These are phyloP conservation scores for Pharus latifolius DNA, from an alignment of 176 grass and related monocot genomes.

Conservation along the genomic window DNA sequence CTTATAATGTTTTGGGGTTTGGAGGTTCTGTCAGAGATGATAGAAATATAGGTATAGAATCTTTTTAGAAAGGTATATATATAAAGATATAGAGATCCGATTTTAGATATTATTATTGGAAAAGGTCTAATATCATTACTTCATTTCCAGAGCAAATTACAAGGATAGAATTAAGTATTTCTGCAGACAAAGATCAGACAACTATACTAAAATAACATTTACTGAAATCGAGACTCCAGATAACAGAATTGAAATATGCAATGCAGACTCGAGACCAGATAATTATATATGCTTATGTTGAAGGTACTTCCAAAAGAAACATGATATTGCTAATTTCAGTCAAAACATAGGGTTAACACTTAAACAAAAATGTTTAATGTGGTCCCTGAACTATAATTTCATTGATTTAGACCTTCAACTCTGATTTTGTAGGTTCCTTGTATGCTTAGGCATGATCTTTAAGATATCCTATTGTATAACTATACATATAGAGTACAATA, in stretches of 20 bases:
- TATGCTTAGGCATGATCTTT: no score
- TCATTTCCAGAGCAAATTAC: constrained; percentile 4
- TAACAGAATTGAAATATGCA: background rate
- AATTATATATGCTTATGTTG: background rate
- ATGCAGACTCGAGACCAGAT: background rate
- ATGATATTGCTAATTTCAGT: background rate
- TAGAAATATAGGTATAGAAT: no score
- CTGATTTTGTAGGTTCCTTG: no score
- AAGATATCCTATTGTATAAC: no score
- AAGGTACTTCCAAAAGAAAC: background rate
- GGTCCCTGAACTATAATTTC: background rate
- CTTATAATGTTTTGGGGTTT: no score
- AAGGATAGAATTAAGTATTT: background rate
- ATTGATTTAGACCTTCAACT: background rate
- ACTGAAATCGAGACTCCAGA: background rate
- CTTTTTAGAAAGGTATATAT: no score
- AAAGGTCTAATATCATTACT: no score
- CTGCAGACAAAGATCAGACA: background rate
- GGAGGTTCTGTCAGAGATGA: no score
- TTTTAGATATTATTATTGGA: no score
- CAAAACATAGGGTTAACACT: background rate
- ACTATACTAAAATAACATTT: background rate
- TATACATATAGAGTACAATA: no score
- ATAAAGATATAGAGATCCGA: no score
- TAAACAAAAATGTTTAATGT: background rate